Conservation (phyloP, 495 filamentous ascomycete species). For the Neurospora terricola region DNA sequence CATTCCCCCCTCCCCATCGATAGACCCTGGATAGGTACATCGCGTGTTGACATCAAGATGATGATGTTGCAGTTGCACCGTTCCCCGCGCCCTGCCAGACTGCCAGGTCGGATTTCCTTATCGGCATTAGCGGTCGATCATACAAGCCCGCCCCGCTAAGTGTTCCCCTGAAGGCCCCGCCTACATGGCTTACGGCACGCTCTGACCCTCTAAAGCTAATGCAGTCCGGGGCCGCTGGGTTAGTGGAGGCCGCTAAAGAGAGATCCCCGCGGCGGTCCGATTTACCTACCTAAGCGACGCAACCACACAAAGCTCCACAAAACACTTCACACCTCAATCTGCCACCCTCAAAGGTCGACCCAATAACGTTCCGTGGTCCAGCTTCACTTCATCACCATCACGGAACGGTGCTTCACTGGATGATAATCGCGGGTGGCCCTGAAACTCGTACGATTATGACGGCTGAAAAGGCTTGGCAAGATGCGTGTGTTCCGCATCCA, state of each 20-base stretch:
- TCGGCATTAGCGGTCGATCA: background rate
- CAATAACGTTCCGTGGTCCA: background rate
- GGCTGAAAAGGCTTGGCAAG: background rate
- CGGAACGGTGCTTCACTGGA: background rate
- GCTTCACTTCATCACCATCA: background rate
- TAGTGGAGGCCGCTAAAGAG: background rate
- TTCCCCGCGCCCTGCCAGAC: background rate
- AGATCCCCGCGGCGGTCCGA: background rate
- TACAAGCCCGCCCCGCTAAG: background rate
- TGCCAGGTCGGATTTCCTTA: background rate
- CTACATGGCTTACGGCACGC: background rate
- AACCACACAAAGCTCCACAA: background rate
- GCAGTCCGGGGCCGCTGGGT: background rate
- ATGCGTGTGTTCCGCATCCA: background rate
- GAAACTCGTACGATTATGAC: background rate
- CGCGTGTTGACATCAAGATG: background rate
- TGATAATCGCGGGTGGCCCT: background rate
- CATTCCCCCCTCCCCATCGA: background rate
- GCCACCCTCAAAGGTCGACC: background rate
- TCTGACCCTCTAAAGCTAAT: background rate
- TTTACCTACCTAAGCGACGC: background rate
- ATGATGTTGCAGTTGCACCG: background rate
- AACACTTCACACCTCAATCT: background rate
- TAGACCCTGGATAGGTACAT: background rate
- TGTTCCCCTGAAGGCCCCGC: background rate